phyloP scores from a whole-genome alignment of 1,139 yeast species.

The Diutina mesorugosa region DNA sequence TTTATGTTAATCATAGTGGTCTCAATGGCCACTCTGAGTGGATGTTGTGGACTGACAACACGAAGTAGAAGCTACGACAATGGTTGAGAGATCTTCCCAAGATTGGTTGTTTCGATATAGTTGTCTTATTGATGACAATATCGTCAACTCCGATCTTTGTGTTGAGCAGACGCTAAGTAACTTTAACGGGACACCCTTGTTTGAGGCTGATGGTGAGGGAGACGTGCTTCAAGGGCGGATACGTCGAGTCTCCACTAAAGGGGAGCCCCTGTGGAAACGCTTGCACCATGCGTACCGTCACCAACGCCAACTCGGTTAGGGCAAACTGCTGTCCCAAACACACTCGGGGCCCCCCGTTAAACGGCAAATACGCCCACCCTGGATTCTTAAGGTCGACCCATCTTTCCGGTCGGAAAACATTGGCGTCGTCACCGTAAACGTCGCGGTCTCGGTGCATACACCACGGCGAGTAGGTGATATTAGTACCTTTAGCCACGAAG shows the following conservation, averaged over 20 bases:
- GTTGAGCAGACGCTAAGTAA: background rate
- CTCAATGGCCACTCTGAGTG: no score
- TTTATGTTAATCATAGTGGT: no score
- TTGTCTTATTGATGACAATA: no score
- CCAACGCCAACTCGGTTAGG: background rate
- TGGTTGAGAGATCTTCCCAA: background rate
- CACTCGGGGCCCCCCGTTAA: slow-evolving; percentile 50
- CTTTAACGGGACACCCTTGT: background rate
- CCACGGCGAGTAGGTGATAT: background rate
- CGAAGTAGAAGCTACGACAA: no score
- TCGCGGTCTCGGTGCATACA: background rate
- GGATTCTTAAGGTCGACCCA: background rate
- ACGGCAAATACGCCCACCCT: slow-evolving; percentile 12
- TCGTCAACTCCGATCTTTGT: background rate
- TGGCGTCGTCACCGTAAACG: slow-evolving; percentile 1
- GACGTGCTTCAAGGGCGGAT: background rate
- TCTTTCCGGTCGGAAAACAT: background rate
- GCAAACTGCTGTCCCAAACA: slow-evolving; percentile 17
- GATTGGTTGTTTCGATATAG: no score
- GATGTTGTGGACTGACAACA: no score
- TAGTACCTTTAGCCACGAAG: slow-evolving; percentile 1
- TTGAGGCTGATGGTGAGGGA: background rate
- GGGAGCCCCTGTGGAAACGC: background rate
- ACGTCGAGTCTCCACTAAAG: background rate
- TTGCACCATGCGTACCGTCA: slow-evolving; percentile 1